phyloP scores from a whole-genome alignment of 306 rosid species.

The Sicyos baderoa region DNA sequence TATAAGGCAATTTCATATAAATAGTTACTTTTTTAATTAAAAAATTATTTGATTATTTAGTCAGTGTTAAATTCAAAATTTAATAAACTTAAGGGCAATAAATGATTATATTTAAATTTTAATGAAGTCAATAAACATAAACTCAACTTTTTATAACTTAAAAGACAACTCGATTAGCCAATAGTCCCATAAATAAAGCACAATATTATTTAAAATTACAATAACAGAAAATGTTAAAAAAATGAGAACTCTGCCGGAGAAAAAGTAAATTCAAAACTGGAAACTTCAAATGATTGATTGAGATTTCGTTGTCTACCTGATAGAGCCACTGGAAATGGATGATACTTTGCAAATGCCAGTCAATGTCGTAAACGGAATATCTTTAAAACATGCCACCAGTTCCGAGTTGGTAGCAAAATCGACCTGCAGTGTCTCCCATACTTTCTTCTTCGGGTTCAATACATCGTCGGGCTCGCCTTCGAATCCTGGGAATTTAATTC shows the following conservation, averaged over 20 bases:
- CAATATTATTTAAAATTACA: not conserved
- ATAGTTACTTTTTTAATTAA: too few species aligned
- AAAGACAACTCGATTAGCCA: not conserved
- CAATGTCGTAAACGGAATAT: slow-evolving; percentile 67
- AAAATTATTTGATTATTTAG: too few species aligned
- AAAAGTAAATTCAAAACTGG: slow-evolving; percentile 5
- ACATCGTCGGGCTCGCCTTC: slow-evolving; percentile 67
- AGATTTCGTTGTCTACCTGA: slow-evolving; percentile 34
- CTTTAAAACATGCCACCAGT: slow-evolving; percentile 63
- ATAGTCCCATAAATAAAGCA: not conserved
- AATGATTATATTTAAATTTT: too few species aligned
- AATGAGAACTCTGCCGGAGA: not conserved
- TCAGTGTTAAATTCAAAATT: too few species aligned
- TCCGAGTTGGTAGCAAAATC: slow-evolving; percentile 47
- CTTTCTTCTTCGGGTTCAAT: slow-evolving; percentile 86
- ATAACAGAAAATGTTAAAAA: too few species aligned
- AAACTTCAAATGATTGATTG: not conserved
- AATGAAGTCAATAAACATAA: not conserved
- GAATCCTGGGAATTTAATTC: slow-evolving; percentile 51
- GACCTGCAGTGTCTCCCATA: slow-evolving; percentile 88
- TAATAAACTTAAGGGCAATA: too few species aligned
- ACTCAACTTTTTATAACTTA: not conserved
- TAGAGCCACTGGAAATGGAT: slow-evolving; percentile 49
- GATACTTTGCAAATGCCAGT: slow-evolving; percentile 77
- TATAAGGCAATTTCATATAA: too few species aligned